Evolutionary conservation across 768 basidiomycete species (phyloP).

Genomic region (Suillus spraguei): DNA sequence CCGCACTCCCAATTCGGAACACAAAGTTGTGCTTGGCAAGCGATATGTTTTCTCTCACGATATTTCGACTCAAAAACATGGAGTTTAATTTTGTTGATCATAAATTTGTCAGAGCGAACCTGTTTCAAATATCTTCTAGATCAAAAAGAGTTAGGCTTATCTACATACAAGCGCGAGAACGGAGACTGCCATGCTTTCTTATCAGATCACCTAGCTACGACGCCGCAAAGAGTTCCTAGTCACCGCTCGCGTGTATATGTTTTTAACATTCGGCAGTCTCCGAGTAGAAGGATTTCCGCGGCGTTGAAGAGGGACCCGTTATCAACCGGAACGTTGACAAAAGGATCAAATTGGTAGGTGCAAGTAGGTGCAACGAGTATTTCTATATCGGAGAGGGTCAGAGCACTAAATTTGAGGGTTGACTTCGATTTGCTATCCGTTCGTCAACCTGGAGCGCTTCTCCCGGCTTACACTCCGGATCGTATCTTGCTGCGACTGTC

Average conservation of each 20-base stretch:
- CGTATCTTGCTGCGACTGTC: neutral
- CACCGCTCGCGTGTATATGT: neutral
- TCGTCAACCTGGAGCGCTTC: neutral
- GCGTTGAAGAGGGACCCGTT: neutral
- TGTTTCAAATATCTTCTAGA: neutral
- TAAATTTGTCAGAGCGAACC: too few species aligned
- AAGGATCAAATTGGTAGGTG: neutral
- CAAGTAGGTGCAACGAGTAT: neutral
- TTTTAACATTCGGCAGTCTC: neutral
- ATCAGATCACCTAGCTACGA: neutral
- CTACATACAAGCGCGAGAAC: neutral
- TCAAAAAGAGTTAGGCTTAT: neutral
- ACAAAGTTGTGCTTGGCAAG: conserved; percentile 6
- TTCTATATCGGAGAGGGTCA: too few species aligned
- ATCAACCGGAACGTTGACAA: neutral
- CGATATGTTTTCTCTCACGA: neutral
- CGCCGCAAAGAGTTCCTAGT: neutral
- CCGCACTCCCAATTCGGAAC: conserved; percentile 12
- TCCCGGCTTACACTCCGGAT: neutral
- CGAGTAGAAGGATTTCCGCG: neutral
- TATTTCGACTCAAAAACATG: neutral
- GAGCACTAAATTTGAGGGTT: neutral
- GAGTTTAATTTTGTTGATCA: neutral
- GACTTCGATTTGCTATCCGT: neutral
- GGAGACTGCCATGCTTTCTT: conserved; percentile 1